Base-by-base conservation (phyloP, 2,329 filamentous ascomycete genomes). In the Pseudogymnoascus sp. region DNA sequence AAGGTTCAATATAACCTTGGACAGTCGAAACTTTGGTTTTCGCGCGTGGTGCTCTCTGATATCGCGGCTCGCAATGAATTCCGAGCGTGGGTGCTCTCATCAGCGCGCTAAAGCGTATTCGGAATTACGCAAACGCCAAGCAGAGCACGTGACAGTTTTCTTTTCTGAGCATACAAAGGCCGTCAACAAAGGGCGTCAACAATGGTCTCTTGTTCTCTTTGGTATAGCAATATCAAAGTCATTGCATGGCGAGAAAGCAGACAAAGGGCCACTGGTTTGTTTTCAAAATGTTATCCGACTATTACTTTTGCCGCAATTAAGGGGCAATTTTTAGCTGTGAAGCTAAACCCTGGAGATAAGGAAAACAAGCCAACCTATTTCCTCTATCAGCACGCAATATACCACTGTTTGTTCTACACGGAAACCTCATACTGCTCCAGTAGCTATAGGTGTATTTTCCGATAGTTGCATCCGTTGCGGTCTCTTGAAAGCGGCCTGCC, bases 21-120 rank as follows among this genome's bases (percentile, higher is more conserved):
- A 57, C 50, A 19, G 50, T 57, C 50, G 50, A 57, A 57, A 57
- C n/a, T 19, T 33, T 33, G 50, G 26, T 33, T 33, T 33, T 57
- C 15, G 50, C 50, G 50, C 50, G 28, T 19, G 28, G 26, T 57
- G 26, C 50, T 33, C 50, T 57, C 28, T 57, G 50, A 57, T 57
- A 57, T 57, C 50, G 50, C 50, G 28, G 50, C n/a, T 57, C 50
- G 50, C 28, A 57, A 33, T 57, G 50, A 57, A 57, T 57, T 57
- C 50, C 23, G 50, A 57, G 50, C 50, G 50, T 57, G 50, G 47
- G 50, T 33, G 50, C 50, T 57, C 50, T 33, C 50, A 57, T 57
- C 50, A 57, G 9, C 10, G 50, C 50, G 50, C 50, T 57, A 57
- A 57, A 33, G 50, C 50, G 50, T 33, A 33, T 57, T 57, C 17